Evolutionary conservation across 768 basidiomycete genomes (phyloP).

Genomic region (Tulasnella sp.): DNA sequence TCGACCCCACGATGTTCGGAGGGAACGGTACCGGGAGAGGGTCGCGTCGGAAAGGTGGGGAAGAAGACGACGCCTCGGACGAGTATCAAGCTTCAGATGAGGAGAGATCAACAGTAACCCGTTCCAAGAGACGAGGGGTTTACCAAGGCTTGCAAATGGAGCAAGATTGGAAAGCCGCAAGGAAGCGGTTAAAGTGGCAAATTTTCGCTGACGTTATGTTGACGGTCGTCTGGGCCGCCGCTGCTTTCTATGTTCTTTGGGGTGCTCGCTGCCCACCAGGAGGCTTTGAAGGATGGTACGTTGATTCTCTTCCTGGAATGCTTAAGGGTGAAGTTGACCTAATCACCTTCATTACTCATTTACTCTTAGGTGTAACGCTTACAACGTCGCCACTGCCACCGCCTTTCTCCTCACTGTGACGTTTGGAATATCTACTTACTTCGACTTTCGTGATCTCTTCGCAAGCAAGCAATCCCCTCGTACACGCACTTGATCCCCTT

Average conservation of each 20-base stretch:
- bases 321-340: neutral
- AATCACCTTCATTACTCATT: constrained; percentile 20
- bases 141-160: constrained; percentile 63
- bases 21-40: constrained; percentile 32
- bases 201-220: constrained; percentile 50
- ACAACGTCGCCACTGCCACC: constrained; percentile 62
- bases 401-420: constrained; percentile 56
- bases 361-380: constrained; percentile 61
- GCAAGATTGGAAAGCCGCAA: constrained; percentile 56
- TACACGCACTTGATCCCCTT: constrained; percentile 47
- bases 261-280: constrained; percentile 64
- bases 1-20: constrained; percentile 58
- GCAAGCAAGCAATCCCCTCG: constrained; percentile 61
- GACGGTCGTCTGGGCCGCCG: constrained; percentile 53
- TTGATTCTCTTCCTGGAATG: constrained; percentile 27
- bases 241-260: constrained; percentile 57
- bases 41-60: constrained; percentile 35
- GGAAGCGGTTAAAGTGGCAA: constrained; percentile 53
- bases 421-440: constrained; percentile 57
- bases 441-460: constrained; percentile 62
- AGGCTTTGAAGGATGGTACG: constrained; percentile 60
- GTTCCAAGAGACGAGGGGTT: constrained; percentile 43
- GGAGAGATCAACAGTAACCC: neutral
- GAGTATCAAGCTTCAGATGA: constrained; percentile 38
- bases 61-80: constrained; percentile 41